Percentiles rank a stretch among this genome's conserved stretches.
Evolutionary conservation across 1,284 basidiomycete genomes (phyloP).

Genomic region (Pseudozyma pruni): DNA sequence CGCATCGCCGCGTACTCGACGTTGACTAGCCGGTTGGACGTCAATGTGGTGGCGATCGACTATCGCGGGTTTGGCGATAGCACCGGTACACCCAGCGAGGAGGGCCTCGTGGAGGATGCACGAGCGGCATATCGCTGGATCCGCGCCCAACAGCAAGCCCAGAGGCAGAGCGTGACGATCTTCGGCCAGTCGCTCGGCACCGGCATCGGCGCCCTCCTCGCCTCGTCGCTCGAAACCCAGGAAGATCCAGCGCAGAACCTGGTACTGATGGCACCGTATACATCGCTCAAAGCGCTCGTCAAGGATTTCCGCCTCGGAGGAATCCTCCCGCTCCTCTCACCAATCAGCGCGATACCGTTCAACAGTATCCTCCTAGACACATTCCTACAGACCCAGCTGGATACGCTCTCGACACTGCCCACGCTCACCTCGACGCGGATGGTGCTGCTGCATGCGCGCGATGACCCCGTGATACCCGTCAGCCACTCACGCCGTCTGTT

Average conservation of each 20-base stretch:
- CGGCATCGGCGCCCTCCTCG: conserved; percentile 74
- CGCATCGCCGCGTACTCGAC: conserved; percentile 76
- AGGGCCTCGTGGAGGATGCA: conserved; percentile 80
- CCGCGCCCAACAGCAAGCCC: conserved; percentile 48
- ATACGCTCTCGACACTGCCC: conserved; percentile 34
- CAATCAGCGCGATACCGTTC: conserved; percentile 78
- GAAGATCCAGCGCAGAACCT: conserved; percentile 72
- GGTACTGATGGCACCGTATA: conserved; percentile 81
- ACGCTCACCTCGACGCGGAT: conserved; percentile 66
- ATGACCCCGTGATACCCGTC: conserved; percentile 83
- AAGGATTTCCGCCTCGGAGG: conserved; percentile 74
- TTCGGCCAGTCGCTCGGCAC: conserved; percentile 86
- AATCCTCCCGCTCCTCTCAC: conserved; percentile 77
- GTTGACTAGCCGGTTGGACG: conserved; percentile 75
- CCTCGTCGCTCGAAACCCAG: conserved; percentile 71
- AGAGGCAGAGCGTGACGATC: conserved; percentile 73
- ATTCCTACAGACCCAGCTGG: conserved; percentile 75
- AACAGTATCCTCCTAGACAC: conserved; percentile 73
- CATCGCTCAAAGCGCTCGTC: conserved; percentile 75
- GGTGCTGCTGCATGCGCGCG: conserved; percentile 80
- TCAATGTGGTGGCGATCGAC: conserved; percentile 85
- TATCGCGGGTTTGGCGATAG: conserved; percentile 95
- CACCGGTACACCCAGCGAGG: conserved; percentile 78
- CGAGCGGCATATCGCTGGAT: conserved; percentile 84
- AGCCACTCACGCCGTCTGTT: conserved; percentile 72